A percentile compares a stretch with the other conserved stretches of the same genome.
phyloP scores from a whole-genome alignment of 2,329 filamentous ascomycete species.

The Fusarium dlaminii region DNA sequence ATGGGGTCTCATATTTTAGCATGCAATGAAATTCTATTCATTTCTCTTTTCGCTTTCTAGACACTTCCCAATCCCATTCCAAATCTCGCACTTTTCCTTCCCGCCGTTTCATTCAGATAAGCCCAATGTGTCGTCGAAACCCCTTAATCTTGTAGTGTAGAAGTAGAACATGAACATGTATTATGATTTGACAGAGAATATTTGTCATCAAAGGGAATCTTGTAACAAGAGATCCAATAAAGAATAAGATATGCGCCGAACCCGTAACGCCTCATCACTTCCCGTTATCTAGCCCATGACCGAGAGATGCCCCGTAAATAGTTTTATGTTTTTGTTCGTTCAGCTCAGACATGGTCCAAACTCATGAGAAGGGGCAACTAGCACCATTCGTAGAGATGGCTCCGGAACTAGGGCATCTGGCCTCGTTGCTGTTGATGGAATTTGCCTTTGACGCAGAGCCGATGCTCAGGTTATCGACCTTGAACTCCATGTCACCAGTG shows the following conservation, averaged over 20 bases:
- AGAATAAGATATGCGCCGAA: conserved; percentile 2
- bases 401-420: conserved; percentile 32
- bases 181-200: background rate
- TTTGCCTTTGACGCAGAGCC: conserved; percentile 30
- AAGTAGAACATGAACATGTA: background rate
- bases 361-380: conserved; percentile 29
- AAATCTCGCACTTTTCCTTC: conserved; percentile 19
- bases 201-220: conserved; percentile 13
- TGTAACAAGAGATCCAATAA: background rate
- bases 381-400: conserved; percentile 15
- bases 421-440: conserved; percentile 21
- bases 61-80: background rate
- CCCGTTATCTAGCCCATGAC: conserved; percentile 2
- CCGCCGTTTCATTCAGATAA: conserved; percentile 22
- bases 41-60: conserved; percentile 4
- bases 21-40: conserved; percentile 27
- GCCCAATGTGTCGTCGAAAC: conserved; percentile 9
- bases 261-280: conserved; percentile 29
- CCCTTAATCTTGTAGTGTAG: background rate
- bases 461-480: conserved; percentile 45
- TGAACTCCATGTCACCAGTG: conserved; percentile 54
- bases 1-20: conserved; percentile 13
- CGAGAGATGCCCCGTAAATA: conserved; percentile 4
- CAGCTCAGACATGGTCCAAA: background rate
- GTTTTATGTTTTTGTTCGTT: background rate